Evolutionary conservation across 768 basidiomycete genomes (phyloP).

Genomic region (Phaeolepiota aurea): DNA sequence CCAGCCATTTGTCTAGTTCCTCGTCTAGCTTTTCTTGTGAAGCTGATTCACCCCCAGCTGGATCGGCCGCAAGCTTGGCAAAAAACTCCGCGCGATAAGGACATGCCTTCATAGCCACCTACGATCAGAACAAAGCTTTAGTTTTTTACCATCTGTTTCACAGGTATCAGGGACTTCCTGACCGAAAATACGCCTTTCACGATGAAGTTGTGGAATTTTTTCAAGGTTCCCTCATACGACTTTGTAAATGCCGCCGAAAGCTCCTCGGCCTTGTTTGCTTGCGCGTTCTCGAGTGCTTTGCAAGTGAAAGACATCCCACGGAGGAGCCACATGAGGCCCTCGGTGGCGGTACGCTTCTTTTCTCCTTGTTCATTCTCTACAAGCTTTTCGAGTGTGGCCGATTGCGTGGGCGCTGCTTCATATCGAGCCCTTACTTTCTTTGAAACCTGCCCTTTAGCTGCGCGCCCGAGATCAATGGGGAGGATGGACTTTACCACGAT

Average conservation of each 20-base stretch:
- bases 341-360: conserved; percentile 84
- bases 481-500: conserved; percentile 48
- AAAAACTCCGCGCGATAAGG: conserved; percentile 65
- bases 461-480: no score
- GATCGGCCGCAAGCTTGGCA: conserved; percentile 53
- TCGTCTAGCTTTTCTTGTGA: conserved; percentile 41
- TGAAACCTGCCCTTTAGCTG: no score
- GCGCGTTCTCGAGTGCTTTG: conserved; percentile 64
- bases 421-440: conserved; percentile 90
- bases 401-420: conserved; percentile 52
- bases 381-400: conserved; percentile 76
- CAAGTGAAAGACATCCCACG: conserved; percentile 89
- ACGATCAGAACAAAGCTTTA: no score
- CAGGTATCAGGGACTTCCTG: conserved; percentile 16
- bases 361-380: conserved; percentile 78
- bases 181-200: conserved; percentile 54
- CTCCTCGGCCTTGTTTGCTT: conserved; percentile 55
- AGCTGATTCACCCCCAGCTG: conserved; percentile 37
- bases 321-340: conserved; percentile 90
- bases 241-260: conserved; percentile 69
- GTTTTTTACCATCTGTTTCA: not conserved
- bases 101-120: conserved; percentile 62
- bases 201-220: conserved; percentile 76
- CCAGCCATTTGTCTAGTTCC: conserved; percentile 64
- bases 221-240: conserved; percentile 77